phyloP scores from a whole-genome alignment of 305 asterid genomes.

The Fraxinus angustifolia region DNA sequence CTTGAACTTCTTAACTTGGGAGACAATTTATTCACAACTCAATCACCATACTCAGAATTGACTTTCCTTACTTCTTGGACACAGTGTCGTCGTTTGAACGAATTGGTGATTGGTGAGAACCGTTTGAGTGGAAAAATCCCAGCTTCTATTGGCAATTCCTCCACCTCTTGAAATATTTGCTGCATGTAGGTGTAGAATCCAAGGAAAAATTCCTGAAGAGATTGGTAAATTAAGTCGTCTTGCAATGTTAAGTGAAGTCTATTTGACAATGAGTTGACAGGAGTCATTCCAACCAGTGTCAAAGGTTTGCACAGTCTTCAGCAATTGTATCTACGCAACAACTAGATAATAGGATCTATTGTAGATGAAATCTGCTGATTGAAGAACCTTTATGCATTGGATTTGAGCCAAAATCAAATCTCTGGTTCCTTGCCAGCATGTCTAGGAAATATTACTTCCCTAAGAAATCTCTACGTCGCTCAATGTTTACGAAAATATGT shows the following conservation, averaged over 20 bases:
- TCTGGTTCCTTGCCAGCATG: constrained; percentile 35
- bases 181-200: constrained; percentile 8
- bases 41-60: constrained; percentile 17
- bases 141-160: constrained; percentile 32
- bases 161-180: constrained; percentile 20
- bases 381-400: constrained; percentile 17
- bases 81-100: constrained; percentile 21
- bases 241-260: constrained; percentile 4
- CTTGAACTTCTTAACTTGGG: constrained; percentile 19
- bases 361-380: constrained; percentile 26
- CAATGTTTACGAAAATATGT: neutral
- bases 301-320: constrained; percentile 24
- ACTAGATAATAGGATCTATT: constrained; percentile 23
- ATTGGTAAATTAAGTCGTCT: constrained; percentile 32
- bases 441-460: constrained; percentile 26
- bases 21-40: constrained; percentile 15
- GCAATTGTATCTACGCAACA: constrained; percentile 22
- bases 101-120: neutral
- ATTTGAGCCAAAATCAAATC: constrained; percentile 20
- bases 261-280: constrained; percentile 22
- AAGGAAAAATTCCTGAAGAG: constrained; percentile 26
- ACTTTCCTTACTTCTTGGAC: constrained; percentile 34
- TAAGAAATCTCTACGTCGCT: constrained; percentile 24
- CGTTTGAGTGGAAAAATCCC: constrained; percentile 22
- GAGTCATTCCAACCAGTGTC: constrained; percentile 22